phyloP scores from a whole-genome alignment of 148 eudicot genomes.

The Rhododendron henanense region DNA sequence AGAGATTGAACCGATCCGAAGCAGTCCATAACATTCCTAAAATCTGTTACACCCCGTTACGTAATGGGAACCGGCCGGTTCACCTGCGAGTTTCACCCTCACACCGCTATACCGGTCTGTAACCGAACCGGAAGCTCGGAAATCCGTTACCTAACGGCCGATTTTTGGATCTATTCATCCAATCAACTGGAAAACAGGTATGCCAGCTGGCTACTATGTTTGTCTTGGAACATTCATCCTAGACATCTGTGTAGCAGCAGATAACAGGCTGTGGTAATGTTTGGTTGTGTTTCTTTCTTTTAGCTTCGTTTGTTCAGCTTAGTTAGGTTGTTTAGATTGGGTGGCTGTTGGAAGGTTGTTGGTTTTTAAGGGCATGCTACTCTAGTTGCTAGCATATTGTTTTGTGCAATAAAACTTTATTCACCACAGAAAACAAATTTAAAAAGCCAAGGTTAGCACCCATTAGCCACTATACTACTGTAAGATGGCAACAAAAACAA shows the following conservation, averaged over 20 bases:
- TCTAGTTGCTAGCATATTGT: not conserved
- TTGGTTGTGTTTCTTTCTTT: not conserved
- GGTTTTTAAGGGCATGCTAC: not conserved
- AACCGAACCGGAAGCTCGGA: not conserved
- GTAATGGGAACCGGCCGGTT: not conserved
- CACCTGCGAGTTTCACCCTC: not conserved
- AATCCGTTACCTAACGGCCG: not conserved
- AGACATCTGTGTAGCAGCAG: not conserved
- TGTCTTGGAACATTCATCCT: not conserved
- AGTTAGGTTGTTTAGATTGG: not conserved
- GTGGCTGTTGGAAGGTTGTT: not conserved
- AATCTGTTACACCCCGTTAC: not conserved
- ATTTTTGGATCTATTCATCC: not conserved
- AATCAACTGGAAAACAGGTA: not conserved
- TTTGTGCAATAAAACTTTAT: not conserved
- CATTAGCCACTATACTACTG: not conserved
- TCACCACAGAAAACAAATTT: not conserved
- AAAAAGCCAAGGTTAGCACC: not conserved
- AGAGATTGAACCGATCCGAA: too few relatives aligned
- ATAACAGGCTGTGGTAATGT: not conserved
- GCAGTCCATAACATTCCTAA: not conserved
- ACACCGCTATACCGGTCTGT: not conserved
- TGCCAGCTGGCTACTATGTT: not conserved
- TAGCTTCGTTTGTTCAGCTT: not conserved
- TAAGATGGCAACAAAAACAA: not conserved